Percentiles rank a stretch among this genome's conserved stretches.
Conservation (phyloP, 2,329 filamentous ascomycete species). For the Alternaria ethzedia region DNA sequence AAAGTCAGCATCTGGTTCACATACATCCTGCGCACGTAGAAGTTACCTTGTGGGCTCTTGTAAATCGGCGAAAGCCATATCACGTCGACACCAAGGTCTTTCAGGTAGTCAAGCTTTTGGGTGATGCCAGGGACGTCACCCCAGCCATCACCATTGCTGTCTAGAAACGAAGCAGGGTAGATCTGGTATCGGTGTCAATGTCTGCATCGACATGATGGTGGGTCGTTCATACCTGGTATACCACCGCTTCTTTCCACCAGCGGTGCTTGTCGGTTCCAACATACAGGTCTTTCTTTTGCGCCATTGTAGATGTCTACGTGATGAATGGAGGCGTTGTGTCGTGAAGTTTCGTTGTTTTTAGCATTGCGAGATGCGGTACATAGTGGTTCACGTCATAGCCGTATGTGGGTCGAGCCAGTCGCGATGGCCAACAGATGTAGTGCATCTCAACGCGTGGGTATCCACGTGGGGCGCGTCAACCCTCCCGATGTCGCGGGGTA, state of each 20-base stretch:
- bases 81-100: conserved; percentile 53
- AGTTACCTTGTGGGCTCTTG: conserved; percentile 49
- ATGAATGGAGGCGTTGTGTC: background rate
- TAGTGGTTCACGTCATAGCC: conserved; percentile 9
- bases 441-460: conserved; percentile 6
- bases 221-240: conserved; percentile 56
- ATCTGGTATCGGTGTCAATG: conserved; percentile 43
- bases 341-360: background rate
- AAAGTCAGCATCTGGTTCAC: background rate
- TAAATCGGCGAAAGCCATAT: conserved; percentile 53
- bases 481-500: background rate
- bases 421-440: background rate
- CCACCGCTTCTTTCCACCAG: conserved; percentile 68
- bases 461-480: background rate
- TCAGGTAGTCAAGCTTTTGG: conserved; percentile 62
- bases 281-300: conserved; percentile 30
- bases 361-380: background rate
- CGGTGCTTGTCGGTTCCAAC: conserved; percentile 43
- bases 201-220: background rate
- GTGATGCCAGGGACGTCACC: conserved; percentile 66
- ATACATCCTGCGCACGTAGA: background rate
- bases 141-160: conserved; percentile 62
- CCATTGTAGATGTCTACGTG: conserved; percentile 6
- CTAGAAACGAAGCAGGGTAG: conserved; percentile 66
- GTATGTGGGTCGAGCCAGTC: background rate